These are phyloP conservation scores for Eimeria tenella DNA, from an alignment of 169 alveolate species.

Conservation along the genomic window DNA sequence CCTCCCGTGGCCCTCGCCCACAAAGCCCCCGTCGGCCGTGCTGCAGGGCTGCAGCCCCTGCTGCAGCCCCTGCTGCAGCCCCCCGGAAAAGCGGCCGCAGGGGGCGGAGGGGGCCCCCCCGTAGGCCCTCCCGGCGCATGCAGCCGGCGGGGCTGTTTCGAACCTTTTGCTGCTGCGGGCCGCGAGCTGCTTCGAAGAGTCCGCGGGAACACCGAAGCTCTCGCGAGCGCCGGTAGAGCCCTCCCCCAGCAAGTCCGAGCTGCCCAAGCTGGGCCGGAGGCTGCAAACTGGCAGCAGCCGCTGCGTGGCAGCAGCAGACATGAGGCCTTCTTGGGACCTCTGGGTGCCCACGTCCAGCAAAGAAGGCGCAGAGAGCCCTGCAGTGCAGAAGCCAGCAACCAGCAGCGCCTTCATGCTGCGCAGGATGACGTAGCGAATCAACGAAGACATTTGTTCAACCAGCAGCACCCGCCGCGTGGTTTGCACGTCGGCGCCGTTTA, in stretches of 20 bases:
- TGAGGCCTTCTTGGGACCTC: slow-evolving; percentile 38
- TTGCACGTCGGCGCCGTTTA: slow-evolving; percentile 79
- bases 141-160: neutral
- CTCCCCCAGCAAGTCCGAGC: neutral
- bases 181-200: neutral
- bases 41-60: slow-evolving; percentile 8
- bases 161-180: slow-evolving; percentile 22
- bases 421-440: slow-evolving; percentile 81
- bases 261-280: neutral
- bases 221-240: neutral
- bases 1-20: neutral
- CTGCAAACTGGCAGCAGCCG: slow-evolving; percentile 20
- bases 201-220: neutral
- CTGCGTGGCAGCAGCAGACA: neutral
- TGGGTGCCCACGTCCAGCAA: neutral
- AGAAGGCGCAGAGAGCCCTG: slow-evolving; percentile 23
- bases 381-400: slow-evolving; percentile 84
- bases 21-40: neutral
- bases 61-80: neutral
- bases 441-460: slow-evolving; percentile 83
- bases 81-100: neutral
- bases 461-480: slow-evolving; percentile 81
- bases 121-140: neutral
- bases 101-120: neutral
- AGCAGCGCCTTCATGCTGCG: slow-evolving; percentile 84